Evolutionary conservation across 176 grass and related monocot species (phyloP).

Genomic region (Hordeum vulgare): DNA sequence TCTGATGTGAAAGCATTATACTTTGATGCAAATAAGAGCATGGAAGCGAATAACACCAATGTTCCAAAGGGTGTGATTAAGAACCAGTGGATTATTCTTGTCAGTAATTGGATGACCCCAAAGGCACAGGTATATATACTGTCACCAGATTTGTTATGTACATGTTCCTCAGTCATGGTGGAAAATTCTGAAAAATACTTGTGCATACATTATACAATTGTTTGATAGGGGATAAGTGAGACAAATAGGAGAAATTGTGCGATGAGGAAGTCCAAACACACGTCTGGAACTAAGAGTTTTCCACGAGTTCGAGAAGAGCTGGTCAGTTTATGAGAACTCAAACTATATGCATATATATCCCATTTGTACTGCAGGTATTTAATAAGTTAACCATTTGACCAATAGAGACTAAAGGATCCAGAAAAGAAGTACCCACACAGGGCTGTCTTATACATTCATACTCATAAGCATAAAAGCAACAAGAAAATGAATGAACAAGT

Average conservation of each 20-base stretch:
- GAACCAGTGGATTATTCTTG: not conserved
- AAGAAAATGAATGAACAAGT: not conserved
- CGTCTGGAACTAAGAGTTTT: constrained; percentile 7
- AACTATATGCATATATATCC: not conserved
- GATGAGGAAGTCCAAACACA: not conserved
- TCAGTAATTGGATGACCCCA: not conserved
- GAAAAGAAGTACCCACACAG: not conserved
- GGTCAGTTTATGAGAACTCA: not conserved
- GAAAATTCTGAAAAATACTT: not conserved
- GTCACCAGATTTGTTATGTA: not conserved
- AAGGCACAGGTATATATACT: not conserved
- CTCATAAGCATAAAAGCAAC: not conserved
- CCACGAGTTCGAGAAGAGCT: not conserved
- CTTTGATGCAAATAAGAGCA: constrained; percentile 4
- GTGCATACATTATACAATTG: not conserved
- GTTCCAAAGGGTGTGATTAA: not conserved
- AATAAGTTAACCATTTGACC: not conserved
- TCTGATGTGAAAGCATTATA: not conserved
- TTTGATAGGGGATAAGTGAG: not conserved
- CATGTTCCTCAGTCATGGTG: not conserved
- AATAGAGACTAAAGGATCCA: not conserved
- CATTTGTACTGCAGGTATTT: not conserved
- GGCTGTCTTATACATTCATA: not conserved
- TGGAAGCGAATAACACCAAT: not conserved
- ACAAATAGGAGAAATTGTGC: not conserved